Evolutionary conservation across 2,329 filamentous ascomycete genomes (phyloP).

Genomic region (Zymoseptoria passerinii): DNA sequence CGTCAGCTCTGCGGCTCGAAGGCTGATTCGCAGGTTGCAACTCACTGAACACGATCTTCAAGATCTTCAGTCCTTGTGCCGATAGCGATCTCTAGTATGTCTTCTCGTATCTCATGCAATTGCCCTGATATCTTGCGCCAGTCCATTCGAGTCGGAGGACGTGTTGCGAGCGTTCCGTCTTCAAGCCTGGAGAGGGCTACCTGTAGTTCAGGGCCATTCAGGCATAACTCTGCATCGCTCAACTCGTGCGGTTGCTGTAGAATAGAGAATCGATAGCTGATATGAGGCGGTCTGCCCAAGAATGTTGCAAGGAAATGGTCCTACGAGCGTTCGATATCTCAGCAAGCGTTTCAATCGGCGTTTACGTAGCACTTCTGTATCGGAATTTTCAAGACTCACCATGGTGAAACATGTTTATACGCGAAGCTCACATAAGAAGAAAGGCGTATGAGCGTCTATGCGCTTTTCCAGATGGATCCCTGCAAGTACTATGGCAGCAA

Average conservation of each 20-base stretch:
- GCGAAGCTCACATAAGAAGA: conserved; percentile 18
- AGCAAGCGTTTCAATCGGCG: background rate
- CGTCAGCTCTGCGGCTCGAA: background rate
- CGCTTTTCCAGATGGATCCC: conserved; percentile 18
- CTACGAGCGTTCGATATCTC: background rate
- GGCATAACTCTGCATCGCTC: conserved; percentile 10
- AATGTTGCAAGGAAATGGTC: conserved; percentile 22
- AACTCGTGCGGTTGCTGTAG: conserved; percentile 11
- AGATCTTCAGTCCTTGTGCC: conserved; percentile 6
- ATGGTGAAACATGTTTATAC: conserved; percentile 14
- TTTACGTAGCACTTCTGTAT: too few relatives aligned
- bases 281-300: conserved; percentile 15
- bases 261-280: conserved; percentile 14
- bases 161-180: conserved; percentile 6
- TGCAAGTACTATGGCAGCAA: conserved; percentile 16
- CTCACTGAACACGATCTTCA: conserved; percentile 7
- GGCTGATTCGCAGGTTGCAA: too few relatives aligned
- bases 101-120: conserved; percentile 9
- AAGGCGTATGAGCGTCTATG: conserved; percentile 14
- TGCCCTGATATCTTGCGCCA: conserved; percentile 11
- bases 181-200: conserved; percentile 3
- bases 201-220: conserved; percentile 2
- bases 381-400: too few relatives aligned
- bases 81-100: conserved; percentile 15
- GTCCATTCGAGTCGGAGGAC: conserved; percentile 5